Conservation (phyloP, 2,329 filamentous ascomycete genomes). For the Hypoxylon sp. region DNA sequence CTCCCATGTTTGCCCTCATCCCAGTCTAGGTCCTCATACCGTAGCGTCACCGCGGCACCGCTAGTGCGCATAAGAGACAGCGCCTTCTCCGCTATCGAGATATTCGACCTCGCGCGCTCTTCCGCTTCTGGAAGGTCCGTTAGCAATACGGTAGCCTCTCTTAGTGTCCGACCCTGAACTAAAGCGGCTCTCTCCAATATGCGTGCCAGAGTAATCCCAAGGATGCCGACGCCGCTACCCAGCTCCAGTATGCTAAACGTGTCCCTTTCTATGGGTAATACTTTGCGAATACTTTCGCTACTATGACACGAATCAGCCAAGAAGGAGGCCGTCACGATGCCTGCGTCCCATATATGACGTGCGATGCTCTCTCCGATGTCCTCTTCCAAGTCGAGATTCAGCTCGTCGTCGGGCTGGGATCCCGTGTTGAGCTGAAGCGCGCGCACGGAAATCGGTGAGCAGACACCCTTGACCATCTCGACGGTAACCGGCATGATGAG, state of each 20-base stretch:
- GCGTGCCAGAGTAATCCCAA: constrained; percentile 65
- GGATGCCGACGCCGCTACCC: constrained; percentile 70
- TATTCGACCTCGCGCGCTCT: constrained; percentile 64
- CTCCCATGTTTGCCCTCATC: constrained; percentile 63
- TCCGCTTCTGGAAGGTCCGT: constrained; percentile 71
- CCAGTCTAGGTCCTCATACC: constrained; percentile 72
- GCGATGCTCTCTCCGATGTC: constrained; percentile 73
- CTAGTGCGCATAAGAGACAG: not conserved
- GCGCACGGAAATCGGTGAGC: constrained; percentile 46
- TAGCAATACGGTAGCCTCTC: constrained; percentile 59
- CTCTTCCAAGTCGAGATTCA: constrained; percentile 64
- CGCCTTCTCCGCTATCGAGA: constrained; percentile 50
- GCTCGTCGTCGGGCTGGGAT: constrained; percentile 44
- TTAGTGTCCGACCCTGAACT: constrained; percentile 34
- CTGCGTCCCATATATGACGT: constrained; percentile 72
- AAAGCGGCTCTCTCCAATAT: constrained; percentile 50
- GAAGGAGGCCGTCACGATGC: constrained; percentile 61
- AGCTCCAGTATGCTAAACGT: constrained; percentile 67
- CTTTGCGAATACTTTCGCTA: constrained; percentile 24
- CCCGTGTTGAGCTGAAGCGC: constrained; percentile 37
- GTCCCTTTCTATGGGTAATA: constrained; percentile 43
- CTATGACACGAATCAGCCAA: constrained; percentile 51
- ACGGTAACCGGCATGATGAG: constrained; percentile 50
- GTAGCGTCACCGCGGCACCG: constrained; percentile 47
- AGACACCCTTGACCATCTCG: constrained; percentile 44